A percentile compares a stretch with the other conserved stretches of the same genome.
Evolutionary conservation across 345 rosid genomes (phyloP).

Genomic region (Rubroshorea leprosula): DNA sequence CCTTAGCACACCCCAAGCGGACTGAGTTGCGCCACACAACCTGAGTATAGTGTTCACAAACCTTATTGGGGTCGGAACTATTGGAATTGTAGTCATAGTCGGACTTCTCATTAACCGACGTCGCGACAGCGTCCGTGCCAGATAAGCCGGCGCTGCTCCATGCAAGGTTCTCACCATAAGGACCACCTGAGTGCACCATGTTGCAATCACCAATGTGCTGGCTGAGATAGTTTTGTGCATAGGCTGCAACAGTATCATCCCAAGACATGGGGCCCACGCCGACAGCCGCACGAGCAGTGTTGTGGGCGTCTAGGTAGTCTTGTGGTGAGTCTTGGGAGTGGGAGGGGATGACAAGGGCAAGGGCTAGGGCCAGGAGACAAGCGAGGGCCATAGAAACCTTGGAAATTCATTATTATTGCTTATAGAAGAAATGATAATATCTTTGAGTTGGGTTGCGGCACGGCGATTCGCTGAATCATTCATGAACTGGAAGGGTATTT

Average conservation of each 20-base stretch:
- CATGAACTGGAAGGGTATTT: conserved; percentile 7
- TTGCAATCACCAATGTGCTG: not conserved
- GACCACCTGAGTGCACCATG: conserved; percentile 9
- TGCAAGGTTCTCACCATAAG: conserved; percentile 19
- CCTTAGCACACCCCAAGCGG: conserved; percentile 10
- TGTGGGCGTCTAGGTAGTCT: conserved; percentile 42
- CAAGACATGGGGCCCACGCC: conserved; percentile 35
- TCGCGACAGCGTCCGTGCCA: not conserved
- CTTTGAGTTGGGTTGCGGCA: not conserved
- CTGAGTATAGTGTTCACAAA: conserved; percentile 1
- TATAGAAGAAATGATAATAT: not conserved
- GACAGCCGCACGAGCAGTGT: conserved; percentile 34
- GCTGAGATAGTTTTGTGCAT: too few species aligned
- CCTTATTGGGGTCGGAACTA: not conserved
- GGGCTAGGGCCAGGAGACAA: too few species aligned
- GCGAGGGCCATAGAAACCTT: too few species aligned
- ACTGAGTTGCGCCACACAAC: conserved; percentile 15
- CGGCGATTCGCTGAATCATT: too few species aligned
- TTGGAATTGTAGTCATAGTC: conserved; percentile 1
- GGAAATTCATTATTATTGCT: not conserved
- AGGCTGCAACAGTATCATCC: conserved; percentile 20
- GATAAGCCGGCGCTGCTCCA: not conserved
- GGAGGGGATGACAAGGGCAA: too few species aligned
- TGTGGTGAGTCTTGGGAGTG: conserved; percentile 27
- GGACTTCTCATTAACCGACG: conserved; percentile 9